Base-by-base conservation (phyloP, 2,329 filamentous ascomycete species). In the Claviceps digitariae region DNA sequence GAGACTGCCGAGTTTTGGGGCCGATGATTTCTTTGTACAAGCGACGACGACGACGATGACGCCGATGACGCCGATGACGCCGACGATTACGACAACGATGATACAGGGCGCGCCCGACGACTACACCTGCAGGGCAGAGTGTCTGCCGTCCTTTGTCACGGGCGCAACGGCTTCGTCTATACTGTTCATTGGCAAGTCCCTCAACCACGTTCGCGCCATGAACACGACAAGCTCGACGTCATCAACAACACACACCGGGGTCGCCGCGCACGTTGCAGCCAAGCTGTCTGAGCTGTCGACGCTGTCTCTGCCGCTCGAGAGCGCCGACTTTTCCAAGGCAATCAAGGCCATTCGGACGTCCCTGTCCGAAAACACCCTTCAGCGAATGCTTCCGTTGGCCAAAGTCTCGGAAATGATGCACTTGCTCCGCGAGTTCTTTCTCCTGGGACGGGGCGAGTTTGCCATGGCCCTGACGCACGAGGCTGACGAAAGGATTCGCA, bases 381-480 rank as follows among this genome's bases (percentile, higher is more conserved):
- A 91, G 51, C 84, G 86, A 61, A 74, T 97, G 0, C 69, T 98
- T 3, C 93, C 93, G 0, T 72, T 90, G 6, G 75, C 79, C 12
- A 86, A 81, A 60, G 89, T 95, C 4, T 72, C 88, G 6, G 84
- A 93, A 58, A 81, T 87, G 50, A 72, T 97, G 15, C 80, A 82
- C 29, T 74, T 96, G 9, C 74, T 96, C 1, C 79, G 90, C 48
- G 84, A 93, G 54, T 96, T 95, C 68, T 88, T 96, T 59, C 76
- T 98, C 2, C 76, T 98, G 0, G 85, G 86, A 1, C 80, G 88
- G 36, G 91, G 91, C 51, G 93, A 97, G 66, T 98, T 98, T 66
- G 89, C 90, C 21, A 83, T 93, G 69, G 84, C 86, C 0, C 70
- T 98, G 27, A 88, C 94, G 1, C 80, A 84, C 38, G 87, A 96